Evolutionary conservation across 805 yeast species (phyloP), one percentile per base, ranked within the genome.

Genomic region (Yarrowia hollandica): DNA sequence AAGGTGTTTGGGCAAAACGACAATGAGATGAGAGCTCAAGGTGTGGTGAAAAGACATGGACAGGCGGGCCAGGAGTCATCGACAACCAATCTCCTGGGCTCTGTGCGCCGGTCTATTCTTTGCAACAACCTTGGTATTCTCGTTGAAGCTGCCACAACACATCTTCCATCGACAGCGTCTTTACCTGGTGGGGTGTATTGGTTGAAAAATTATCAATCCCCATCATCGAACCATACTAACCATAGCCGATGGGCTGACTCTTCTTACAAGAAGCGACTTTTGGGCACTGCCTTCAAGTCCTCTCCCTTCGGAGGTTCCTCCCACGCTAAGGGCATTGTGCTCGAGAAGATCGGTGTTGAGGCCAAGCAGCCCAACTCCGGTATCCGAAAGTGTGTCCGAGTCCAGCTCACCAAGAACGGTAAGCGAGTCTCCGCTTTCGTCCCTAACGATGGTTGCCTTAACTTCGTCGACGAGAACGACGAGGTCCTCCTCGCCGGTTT

Each of bases 351-450:
- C 74, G 99, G 99, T 84, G 86, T 94, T 79, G 98, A 94, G 85
- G 96, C 99, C 79, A 94, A 94, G 83, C 99, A 94, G 85, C 99
- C 99, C 81, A 94, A 94, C 95, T 94, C 99, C 74, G 99, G 99
- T 82, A 92, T 94, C 77, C 94, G 99, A 88, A 94, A 94, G 87
- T 95, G 99, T 88, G 99, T 94, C 79, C 90, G 98, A 88, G 99
- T 94, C 67, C 98, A 94, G 84, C 88, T 94, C 76, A 92, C 94
- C 86, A 94, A 94, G 89, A 94, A 94, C 89, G 98, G 99, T 84
- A 94, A 92, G 88, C 92, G 89, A 83, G 99, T 91, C 71, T 94
- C 99, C 75, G 99, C 99, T 79, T 94, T 94, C 95, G 99, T 94
- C 77, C 99, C 99, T 81, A 92, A 94, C 76, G 99, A 94, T 82